Base-by-base conservation (phyloP, 2,329 filamentous ascomycete genomes). In the Trichoderma endophyticum region DNA sequence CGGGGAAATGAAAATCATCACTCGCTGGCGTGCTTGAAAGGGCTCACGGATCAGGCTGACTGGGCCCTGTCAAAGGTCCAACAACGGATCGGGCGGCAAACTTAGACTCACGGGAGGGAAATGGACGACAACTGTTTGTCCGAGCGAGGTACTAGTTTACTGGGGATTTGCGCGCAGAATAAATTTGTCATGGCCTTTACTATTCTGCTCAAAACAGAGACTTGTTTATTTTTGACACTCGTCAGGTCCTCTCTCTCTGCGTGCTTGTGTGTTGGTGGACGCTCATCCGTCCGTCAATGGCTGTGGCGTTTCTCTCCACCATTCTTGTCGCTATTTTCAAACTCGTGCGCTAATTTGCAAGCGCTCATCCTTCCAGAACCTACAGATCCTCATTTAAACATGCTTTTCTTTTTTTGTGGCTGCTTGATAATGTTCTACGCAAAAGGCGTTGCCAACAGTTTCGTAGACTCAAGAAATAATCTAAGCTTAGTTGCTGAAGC, bases 21-120 rank as follows among this genome's bases (percentile, higher is more conserved):
- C 36, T 32, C n/a, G 54, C 32, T 57, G 34, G 30, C 56, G 34
- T 43, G 39, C 39, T 51, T n/a, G 12, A 24, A 21, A 43, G 39
- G 24, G 66, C 26, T 26, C 54, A 14, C n/a, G 26, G 14, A 51
- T 43, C 34, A 59, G 36, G 56, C 66, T 61, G 56, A 69, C 66
- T 51, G 39, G 24, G 21, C 26, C 39, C 12, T 34, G 26, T 26
- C n/a, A 61, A 26, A 61, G 28, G 32, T 21, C 36, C 54, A 61
- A 39, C 54, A 39, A 61, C 57, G 56, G 56, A 32, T 69, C 57
- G 66, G 36, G 66, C 65, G 65, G 56, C 65, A 69, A 48, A 48
- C n/a, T 51, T 48, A 43, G 36, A 48, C 32, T 43, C 15, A 18
- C 30, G 11, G 6, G 39, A 43, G 9, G 39, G 6, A 43, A 43